Evolutionary conservation across 2,329 filamentous ascomycete species (phyloP).

Genomic region (Tolypocladium guangdongense): DNA sequence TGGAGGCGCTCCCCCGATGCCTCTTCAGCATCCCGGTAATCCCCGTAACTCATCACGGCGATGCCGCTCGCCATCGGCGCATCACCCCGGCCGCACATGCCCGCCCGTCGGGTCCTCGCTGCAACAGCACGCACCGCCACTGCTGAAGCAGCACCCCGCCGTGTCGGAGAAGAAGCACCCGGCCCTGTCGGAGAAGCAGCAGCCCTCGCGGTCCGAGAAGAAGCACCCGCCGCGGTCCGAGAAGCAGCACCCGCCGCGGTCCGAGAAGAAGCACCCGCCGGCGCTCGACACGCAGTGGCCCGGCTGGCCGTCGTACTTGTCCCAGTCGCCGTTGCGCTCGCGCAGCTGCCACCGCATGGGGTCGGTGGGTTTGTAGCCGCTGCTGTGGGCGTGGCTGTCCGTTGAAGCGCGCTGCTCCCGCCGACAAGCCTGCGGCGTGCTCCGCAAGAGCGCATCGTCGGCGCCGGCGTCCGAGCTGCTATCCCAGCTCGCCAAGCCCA

Average conservation of each 20-base stretch:
- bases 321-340: constrained; percentile 5
- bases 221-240: constrained; percentile 6
- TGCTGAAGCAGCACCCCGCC: constrained; percentile 3
- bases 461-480: background rate
- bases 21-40: too few species aligned
- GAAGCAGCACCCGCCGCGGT: background rate
- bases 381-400: background rate
- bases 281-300: background rate
- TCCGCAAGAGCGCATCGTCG: background rate
- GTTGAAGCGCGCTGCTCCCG: background rate
- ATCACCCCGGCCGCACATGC: background rate
- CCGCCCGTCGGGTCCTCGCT: background rate
- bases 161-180: constrained; percentile 6
- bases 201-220: constrained; percentile 5
- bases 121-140: background rate
- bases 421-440: background rate
- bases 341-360: constrained; percentile 5
- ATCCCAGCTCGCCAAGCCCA: background rate
- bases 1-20: too few species aligned
- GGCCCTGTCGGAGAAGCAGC: constrained; percentile 4
- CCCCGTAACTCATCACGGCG: too few species aligned
- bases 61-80: background rate
- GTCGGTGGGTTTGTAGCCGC: constrained; percentile 1
- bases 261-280: constrained; percentile 1
- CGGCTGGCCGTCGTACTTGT: background rate